Evolutionary conservation across 2,329 filamentous ascomycete genomes (phyloP), one percentile per base, ranked within the genome.

Genomic region (Aspergillus sp.): DNA sequence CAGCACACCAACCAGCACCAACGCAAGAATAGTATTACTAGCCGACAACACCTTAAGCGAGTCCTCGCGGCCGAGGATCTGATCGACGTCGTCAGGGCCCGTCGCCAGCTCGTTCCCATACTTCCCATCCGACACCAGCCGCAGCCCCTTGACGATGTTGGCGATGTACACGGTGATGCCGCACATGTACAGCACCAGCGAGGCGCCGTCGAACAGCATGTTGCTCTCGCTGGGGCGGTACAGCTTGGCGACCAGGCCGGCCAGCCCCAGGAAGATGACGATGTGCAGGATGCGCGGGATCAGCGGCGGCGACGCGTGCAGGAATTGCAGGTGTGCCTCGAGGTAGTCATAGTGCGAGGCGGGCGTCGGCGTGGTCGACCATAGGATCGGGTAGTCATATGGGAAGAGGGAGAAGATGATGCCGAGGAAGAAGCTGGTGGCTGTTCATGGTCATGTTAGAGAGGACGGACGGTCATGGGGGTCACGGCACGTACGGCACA

Each of bases 341-440:
- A 97, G 86, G 68, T 92, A 87, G 71, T 87, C 83, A 70, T 89
- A 92, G 82, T 93, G 95, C 41, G 81, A 64, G n/a, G 65, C 47
- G 4, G 73, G 68, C 5, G 74, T 75, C 0, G 72, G 66, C 7
- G 63, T 59, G 4, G 71, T 69, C 20, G 74, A 76, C 75, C 75
- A 78, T 5, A 78, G 73, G 47, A 78, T 72, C 13, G 75, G 75
- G 61, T 78, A 78, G 68, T 78, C 94, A 80, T 97, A 99, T 56
- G 94, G 92, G 75, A 97, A 95, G 58, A 87, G 86, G 64, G 91
- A 91, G 83, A 97, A 99, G 74, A 99, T 87, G 73, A 97, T 91
- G 64, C 94, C 94, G 59, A 99, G 88, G 83, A 97, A 96, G 84
- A 99, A 99, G 74, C 90, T 96, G 60, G 89, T 91, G 59, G 88